Percentiles rank a stretch among this genome's conserved stretches.
Evolutionary conservation across 148 eudicot genomes (phyloP).

Genomic region (Amaranthus cruentus): DNA sequence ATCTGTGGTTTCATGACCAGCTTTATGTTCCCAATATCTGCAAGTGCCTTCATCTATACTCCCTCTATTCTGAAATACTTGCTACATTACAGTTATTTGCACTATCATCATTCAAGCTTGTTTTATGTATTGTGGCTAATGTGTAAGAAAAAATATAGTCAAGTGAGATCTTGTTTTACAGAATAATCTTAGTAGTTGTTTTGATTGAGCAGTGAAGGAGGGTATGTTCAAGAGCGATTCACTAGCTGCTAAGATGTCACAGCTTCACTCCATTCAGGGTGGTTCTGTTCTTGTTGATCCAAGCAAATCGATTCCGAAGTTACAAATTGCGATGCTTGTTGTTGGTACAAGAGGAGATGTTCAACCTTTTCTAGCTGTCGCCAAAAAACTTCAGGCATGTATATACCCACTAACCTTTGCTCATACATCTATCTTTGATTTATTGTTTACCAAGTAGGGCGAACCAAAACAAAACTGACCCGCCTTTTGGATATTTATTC

Average conservation of each 20-base stretch:
- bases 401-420: background rate
- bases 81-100: background rate
- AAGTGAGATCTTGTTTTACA: background rate
- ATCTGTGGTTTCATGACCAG: background rate
- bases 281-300: constrained; percentile 26
- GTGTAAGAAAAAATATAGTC: background rate
- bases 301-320: constrained; percentile 52
- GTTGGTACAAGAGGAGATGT: constrained; percentile 99
- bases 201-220: constrained; percentile 57
- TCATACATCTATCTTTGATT: too few relatives aligned
- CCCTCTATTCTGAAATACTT: background rate
- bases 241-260: constrained; percentile 49
- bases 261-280: constrained; percentile 41
- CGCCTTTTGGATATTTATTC: too few relatives aligned
- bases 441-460: too few relatives aligned
- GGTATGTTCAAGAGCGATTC: constrained; percentile 40
- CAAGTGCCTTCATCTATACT: background rate
- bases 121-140: background rate
- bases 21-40: background rate
- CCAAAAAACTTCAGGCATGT: constrained; percentile 78
- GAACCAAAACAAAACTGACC: too few relatives aligned
- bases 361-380: constrained; percentile 85
- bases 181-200: background rate
- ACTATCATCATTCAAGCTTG: background rate
- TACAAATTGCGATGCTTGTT: constrained; percentile 73